Base-by-base conservation (phyloP, 2,329 filamentous ascomycete genomes). In the Beauveria pseudobassiana region DNA sequence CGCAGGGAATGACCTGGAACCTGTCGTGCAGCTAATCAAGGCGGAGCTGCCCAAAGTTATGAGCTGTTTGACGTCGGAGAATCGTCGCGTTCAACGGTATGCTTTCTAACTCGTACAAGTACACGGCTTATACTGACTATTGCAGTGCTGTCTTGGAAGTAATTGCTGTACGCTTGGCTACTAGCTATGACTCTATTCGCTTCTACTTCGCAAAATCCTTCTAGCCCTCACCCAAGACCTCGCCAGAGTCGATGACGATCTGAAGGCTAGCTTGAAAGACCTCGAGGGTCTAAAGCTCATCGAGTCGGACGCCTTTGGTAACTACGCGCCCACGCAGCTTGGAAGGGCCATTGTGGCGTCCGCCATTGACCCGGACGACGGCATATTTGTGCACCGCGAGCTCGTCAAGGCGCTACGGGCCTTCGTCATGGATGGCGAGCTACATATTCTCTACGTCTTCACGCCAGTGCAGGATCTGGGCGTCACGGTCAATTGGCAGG, bases 351-450 rank as follows among this genome's bases (percentile, higher is more conserved):
- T 90, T 26, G 88, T 92, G 26, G 84, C 86, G 10, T 90, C 89
- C 3, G 85, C 86, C 1, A 81, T 93, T 42, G 84, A 88, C 56
- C 89, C 88, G 0, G 87, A 90, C 63, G 89, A 92, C 67, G 89
- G 89, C 0, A 73, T 90, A 1, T 92, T 91, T 67, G 80, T 92
- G 20, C 78, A 91, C 66, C 78, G 83, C 51, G 89, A 93, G 71
- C 77, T 92, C 53, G 80, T 80, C 62, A 82, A 82, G 65, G 87
- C 89, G 0, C 77, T 92, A 3, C 78, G 82, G 63, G 87, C 87
- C 1, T 92, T 93, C 68, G 89, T 91, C 14, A 87, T 93, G 83
- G 88, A 92, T 68, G 87, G 88, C 4, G 89, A 93, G 64, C 87
- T 93, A 85, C 89, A 92, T 68, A 82, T 90, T 14, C 80, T 91